Conservation (phyloP, 768 basidiomycete genomes). For the Rhodocollybia butyracea region DNA sequence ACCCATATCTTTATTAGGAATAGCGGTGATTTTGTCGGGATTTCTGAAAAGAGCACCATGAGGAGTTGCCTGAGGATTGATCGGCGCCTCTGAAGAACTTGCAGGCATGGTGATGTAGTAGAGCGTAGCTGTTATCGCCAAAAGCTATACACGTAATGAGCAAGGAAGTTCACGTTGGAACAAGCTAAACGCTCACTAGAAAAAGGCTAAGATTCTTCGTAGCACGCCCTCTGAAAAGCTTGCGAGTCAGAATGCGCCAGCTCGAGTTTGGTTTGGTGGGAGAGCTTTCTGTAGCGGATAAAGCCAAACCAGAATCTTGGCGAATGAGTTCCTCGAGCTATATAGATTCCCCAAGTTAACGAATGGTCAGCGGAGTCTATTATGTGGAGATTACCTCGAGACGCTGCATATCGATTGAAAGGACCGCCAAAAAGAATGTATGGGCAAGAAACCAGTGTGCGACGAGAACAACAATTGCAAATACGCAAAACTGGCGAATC, state of each 20-base stretch:
- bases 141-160: constrained; percentile 45
- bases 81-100: constrained; percentile 24
- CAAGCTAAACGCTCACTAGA: constrained; percentile 46
- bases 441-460: constrained; percentile 98
- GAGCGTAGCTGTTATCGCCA: constrained; percentile 71
- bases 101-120: constrained; percentile 65
- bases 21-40: constrained; percentile 13
- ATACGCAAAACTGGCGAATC: constrained; percentile 89
- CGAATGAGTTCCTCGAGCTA: constrained; percentile 84
- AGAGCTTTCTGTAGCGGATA: constrained; percentile 18
- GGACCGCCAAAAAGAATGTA: constrained; percentile 91
- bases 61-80: constrained; percentile 21
- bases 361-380: background rate
- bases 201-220: constrained; percentile 79
- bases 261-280: constrained; percentile 39
- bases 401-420: constrained; percentile 94
- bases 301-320: constrained; percentile 56
- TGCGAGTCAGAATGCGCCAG: constrained; percentile 44
- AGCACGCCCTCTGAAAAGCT: constrained; percentile 61
- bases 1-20: constrained; percentile 12
- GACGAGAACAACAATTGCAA: constrained; percentile 90
- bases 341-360: constrained; percentile 7
- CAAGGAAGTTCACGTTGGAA: too few species aligned
- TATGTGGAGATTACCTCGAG: constrained; percentile 53
- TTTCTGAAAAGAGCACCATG: constrained; percentile 11